Evolutionary conservation across 2,329 filamentous ascomycete species (phyloP).

Genomic region (Penicillium hordei): DNA sequence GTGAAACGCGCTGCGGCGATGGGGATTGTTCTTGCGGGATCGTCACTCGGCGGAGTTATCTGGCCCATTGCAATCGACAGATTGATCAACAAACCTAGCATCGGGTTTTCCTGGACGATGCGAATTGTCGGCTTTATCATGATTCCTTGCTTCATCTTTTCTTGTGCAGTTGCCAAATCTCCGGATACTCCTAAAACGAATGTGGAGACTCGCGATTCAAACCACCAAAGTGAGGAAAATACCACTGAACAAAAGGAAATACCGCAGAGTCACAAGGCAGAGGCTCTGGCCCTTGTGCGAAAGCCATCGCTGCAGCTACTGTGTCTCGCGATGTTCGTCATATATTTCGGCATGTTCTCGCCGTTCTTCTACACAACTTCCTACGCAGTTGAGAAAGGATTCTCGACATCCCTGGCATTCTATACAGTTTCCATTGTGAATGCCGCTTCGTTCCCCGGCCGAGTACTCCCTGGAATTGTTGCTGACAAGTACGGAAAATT

Average conservation of each 20-base stretch:
- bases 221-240: background rate
- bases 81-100: slow-evolving; percentile 25
- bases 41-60: slow-evolving; percentile 38
- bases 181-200: background rate
- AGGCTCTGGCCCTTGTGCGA: slow-evolving; percentile 15
- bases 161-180: slow-evolving; percentile 25
- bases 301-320: slow-evolving; percentile 27
- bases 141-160: slow-evolving; percentile 37
- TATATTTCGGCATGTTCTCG: slow-evolving; percentile 42
- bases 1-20: slow-evolving; percentile 32
- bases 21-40: slow-evolving; percentile 36
- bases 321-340: slow-evolving; percentile 37
- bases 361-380: slow-evolving; percentile 42
- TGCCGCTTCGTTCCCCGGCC: slow-evolving; percentile 40
- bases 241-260: background rate
- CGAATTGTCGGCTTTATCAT: slow-evolving; percentile 44
- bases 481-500: slow-evolving; percentile 39
- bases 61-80: slow-evolving; percentile 38
- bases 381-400: slow-evolving; percentile 29
- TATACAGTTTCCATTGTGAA: slow-evolving; percentile 43
- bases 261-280: background rate
- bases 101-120: slow-evolving; percentile 41
- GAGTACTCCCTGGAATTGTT: slow-evolving; percentile 37
- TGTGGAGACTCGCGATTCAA: background rate
- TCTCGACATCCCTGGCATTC: slow-evolving; percentile 35